Base-by-base conservation (phyloP, 768 basidiomycete species). In the Hebeloma cylindrosporum region DNA sequence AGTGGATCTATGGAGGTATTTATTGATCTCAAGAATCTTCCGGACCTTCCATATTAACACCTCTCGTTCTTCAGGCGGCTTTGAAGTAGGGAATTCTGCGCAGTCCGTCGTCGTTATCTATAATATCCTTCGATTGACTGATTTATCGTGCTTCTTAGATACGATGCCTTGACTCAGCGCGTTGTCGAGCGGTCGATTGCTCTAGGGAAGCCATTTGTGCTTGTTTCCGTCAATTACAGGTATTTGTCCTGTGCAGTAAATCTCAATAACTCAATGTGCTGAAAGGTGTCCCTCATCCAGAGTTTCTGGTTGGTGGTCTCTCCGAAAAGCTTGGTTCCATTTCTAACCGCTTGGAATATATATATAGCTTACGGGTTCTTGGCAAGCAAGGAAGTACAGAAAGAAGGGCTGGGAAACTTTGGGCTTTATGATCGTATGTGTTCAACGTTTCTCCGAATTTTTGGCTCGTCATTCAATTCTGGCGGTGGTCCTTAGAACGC, bases 371-470 rank as follows among this genome's bases (percentile, higher is more conserved):
- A 54, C 18, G 58, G 56, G 5, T 60, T 60, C 40, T 30, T 57
- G 5, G 42, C 53, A 2, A 51, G 58, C 14, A 52, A 56, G 16
- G 58, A 60, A 42, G 51, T 57, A 11, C 48, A 57, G 20, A 36
- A 29, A 7, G 56, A 53, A 22, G 35, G 48, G 17, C 16, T 48
- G 10, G 51, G 51, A 21, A 52, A 81, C 50, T 60, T 78, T 14
- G 80, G 80, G 6, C 60, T 82, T 6, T 66, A 63, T 34, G 79
- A 83, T 59, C 73, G 73, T 71, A 38, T 37, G 60, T 47, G 14
- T 27, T 8, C 7, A 13, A 26, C 20, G 7, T 22, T 34, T 22
- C 28, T 31, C 16, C 14, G 17, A 7, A 10, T 33, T 21, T 17
- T 28, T 8, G 13, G n/a, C 8, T 7, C 10, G n/a, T n/a, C 7